phyloP scores from a whole-genome alignment of 2,329 filamentous ascomycete species.

The Fusarium protoensiforme region DNA sequence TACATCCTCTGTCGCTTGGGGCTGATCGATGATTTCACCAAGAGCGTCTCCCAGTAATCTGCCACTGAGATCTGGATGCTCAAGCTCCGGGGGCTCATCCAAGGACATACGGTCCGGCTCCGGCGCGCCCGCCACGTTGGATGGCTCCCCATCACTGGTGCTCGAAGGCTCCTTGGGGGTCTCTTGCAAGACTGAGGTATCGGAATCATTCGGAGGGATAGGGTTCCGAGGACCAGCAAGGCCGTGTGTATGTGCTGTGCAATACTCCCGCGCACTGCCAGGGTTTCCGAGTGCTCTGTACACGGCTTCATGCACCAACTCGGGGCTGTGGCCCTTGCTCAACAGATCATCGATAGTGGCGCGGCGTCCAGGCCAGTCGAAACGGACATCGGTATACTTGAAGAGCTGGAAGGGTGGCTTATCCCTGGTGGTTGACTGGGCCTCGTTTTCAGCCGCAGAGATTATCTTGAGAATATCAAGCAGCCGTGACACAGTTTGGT shows the following conservation, averaged over 20 bases:
- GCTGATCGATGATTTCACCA: slow-evolving; percentile 43
- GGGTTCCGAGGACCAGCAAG: slow-evolving; percentile 72
- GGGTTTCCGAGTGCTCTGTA: slow-evolving; percentile 81
- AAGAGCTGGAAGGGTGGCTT: slow-evolving; percentile 58
- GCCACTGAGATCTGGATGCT: slow-evolving; percentile 38
- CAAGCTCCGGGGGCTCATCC: slow-evolving; percentile 46
- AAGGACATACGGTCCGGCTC: slow-evolving; percentile 54
- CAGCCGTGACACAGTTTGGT: slow-evolving; percentile 79
- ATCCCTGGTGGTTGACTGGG: slow-evolving; percentile 69
- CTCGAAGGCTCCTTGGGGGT: slow-evolving; percentile 22
- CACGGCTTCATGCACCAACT: slow-evolving; percentile 80
- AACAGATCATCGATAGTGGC: slow-evolving; percentile 48
- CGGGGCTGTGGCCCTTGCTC: slow-evolving; percentile 56
- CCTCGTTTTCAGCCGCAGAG: slow-evolving; percentile 80
- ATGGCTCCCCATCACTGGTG: slow-evolving; percentile 36
- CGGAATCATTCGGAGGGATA: slow-evolving; percentile 70
- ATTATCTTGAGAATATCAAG: slow-evolving; percentile 87
- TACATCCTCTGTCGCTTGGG: slow-evolving; percentile 32
- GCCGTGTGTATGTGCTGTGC: slow-evolving; percentile 69
- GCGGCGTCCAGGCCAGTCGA: slow-evolving; percentile 56
- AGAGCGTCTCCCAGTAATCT: slow-evolving; percentile 42
- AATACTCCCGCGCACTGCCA: slow-evolving; percentile 77
- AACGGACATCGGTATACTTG: slow-evolving; percentile 56
- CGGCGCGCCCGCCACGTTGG: slow-evolving; percentile 34
- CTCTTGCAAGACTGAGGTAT: slow-evolving; percentile 47